These are phyloP conservation scores for Plasmodium knowlesi DNA, from an alignment of 169 alveolate species.

Conservation along the genomic window DNA sequence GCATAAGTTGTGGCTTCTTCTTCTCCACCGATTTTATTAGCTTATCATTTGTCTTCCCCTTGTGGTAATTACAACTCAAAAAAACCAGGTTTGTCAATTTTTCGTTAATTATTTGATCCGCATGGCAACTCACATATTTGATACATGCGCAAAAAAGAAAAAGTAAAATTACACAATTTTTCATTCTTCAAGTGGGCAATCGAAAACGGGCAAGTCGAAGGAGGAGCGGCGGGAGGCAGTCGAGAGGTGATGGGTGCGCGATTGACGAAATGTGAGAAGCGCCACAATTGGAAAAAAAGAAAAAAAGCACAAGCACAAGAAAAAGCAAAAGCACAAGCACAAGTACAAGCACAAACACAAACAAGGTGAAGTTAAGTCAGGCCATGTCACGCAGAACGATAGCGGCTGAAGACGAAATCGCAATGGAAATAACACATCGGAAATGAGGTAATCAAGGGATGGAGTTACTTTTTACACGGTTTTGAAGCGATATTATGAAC, in stretches of 20 bases:
- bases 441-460: neutral
- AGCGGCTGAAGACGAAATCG: neutral
- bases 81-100: conserved; percentile 27
- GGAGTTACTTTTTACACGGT: neutral
- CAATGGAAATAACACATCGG: neutral
- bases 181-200: conserved; percentile 29
- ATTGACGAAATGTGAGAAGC: neutral
- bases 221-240: neutral
- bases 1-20: conserved; percentile 84
- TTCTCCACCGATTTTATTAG: conserved; percentile 34
- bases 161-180: conserved; percentile 23
- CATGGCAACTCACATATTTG: conserved; percentile 24
- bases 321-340: neutral
- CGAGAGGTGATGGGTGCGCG: neutral
- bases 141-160: conserved; percentile 8
- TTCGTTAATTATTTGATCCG: conserved; percentile 64
- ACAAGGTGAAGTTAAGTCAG: neutral
- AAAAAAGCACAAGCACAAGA: neutral
- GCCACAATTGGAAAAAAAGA: neutral
- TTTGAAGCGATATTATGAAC: neutral
- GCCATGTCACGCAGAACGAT: neutral
- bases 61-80: conserved; percentile 56
- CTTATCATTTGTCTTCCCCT: conserved; percentile 10
- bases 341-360: neutral
- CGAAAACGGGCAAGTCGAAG: neutral